A percentile compares a stretch with the other conserved stretches of the same genome.
phyloP scores from a whole-genome alignment of 2,329 filamentous ascomycete species.

The Stagonosporopsis cucurbitacearum region DNA sequence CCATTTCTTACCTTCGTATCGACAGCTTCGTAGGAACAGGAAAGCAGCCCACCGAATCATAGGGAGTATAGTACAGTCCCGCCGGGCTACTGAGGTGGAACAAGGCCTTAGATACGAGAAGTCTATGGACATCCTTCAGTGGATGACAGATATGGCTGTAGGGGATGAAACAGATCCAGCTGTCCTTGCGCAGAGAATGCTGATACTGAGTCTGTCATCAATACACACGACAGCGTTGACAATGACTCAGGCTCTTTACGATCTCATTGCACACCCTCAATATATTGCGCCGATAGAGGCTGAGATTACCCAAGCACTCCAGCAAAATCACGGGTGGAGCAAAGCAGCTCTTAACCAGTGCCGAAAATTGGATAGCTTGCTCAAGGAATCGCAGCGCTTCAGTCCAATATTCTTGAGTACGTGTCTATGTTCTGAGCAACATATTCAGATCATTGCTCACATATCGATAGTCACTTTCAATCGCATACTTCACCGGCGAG shows the following conservation, averaged over 20 bases:
- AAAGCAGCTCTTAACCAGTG: neutral
- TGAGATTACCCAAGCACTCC: neutral
- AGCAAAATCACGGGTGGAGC: neutral
- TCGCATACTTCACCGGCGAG: neutral
- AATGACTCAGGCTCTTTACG: neutral
- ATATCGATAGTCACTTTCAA: neutral
- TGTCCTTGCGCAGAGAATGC: neutral
- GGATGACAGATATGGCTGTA: neutral
- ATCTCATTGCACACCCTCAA: neutral
- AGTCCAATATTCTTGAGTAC: neutral
- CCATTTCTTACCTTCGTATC: neutral
- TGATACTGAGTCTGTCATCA: neutral
- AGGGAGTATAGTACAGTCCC: neutral
- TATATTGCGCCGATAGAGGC: neutral
- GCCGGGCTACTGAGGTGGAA: neutral
- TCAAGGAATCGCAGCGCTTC: neutral
- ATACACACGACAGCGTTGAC: neutral
- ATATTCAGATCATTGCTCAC: neutral
- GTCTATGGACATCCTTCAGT: neutral
- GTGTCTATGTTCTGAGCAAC: too few relatives aligned
- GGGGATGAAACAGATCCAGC: neutral
- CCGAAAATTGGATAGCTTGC: neutral
- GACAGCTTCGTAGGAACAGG: neutral
- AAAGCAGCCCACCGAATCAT: neutral
- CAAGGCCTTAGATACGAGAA: neutral